Conservation (phyloP, 805 yeast genomes). For the Metschnikowia drakensbergensis region DNA sequence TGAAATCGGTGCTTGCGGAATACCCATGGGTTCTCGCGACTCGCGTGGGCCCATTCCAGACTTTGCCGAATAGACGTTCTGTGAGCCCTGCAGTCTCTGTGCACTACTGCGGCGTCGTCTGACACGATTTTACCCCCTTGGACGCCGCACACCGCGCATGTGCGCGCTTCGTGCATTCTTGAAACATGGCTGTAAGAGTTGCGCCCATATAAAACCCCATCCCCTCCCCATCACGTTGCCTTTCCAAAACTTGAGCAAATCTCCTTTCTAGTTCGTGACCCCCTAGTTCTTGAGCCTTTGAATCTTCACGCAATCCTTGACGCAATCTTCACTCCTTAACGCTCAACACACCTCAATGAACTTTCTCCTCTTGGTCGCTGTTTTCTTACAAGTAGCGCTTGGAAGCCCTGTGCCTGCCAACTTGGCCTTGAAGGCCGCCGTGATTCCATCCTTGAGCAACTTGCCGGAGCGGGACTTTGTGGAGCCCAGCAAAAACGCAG, state of each 20-base stretch:
- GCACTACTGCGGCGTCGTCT: not conserved
- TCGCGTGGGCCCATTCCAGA: not conserved
- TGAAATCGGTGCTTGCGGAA: too few relatives aligned
- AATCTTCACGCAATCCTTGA: too few relatives aligned
- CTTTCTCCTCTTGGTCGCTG: constrained; percentile 1
- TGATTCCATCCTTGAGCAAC: constrained; percentile 12
- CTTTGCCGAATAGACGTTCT: not conserved
- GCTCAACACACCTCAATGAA: constrained; percentile 7
- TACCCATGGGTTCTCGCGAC: too few relatives aligned
- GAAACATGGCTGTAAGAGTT: not conserved
- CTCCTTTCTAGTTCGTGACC: too few relatives aligned
- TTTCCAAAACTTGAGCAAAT: not conserved
- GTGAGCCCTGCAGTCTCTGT: not conserved
- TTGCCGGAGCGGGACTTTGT: constrained; percentile 4
- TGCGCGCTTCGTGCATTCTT: constrained; percentile 1
- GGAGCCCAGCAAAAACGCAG: not conserved
- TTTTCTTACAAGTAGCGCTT: constrained; percentile 8
- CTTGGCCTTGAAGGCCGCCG: constrained; percentile 20
- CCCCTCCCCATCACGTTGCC: not conserved
- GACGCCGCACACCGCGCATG: not conserved
- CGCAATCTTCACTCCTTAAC: too few relatives aligned
- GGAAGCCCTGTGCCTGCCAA: constrained; percentile 33
- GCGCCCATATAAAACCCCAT: not conserved
- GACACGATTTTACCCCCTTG: not conserved
- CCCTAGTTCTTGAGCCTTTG: too few relatives aligned